A percentile compares a stretch with the other conserved stretches of the same genome.
phyloP scores from a whole-genome alignment of 345 rosid genomes.

The Brassica rapa region DNA sequence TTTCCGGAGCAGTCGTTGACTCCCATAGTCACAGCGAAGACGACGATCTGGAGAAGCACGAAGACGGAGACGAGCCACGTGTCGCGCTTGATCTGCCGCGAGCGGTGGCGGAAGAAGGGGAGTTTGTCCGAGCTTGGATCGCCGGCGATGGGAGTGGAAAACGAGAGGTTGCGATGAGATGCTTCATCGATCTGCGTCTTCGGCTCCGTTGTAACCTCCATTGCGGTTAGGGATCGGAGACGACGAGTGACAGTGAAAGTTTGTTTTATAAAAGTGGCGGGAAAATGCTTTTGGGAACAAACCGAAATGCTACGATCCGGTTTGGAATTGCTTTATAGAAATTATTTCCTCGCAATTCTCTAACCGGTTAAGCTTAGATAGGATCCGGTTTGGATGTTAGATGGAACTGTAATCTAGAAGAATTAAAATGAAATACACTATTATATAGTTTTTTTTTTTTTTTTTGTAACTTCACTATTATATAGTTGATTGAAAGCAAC shows the following conservation, averaged over 20 bases:
- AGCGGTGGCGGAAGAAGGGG: constrained; percentile 67
- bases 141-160: constrained; percentile 19
- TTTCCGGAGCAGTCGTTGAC: constrained; percentile 60
- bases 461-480: too few species aligned
- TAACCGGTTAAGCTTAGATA: neutral
- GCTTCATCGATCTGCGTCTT: constrained; percentile 34
- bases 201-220: constrained; percentile 31
- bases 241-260: neutral
- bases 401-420: too few species aligned
- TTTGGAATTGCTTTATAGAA: neutral
- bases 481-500: too few species aligned
- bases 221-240: constrained; percentile 17
- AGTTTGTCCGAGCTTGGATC: constrained; percentile 38
- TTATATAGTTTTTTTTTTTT: too few species aligned
- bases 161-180: constrained; percentile 29
- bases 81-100: constrained; percentile 60
- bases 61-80: constrained; percentile 81
- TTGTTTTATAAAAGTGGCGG: constrained; percentile 25
- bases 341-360: neutral
- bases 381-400: neutral
- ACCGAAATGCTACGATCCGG: neutral
- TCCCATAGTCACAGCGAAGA: constrained; percentile 64
- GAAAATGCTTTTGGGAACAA: constrained; percentile 19
- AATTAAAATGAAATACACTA: too few species aligned
- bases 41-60: constrained; percentile 65